phyloP scores from a whole-genome alignment of 768 basidiomycete genomes.

The Boletus sp. region DNA sequence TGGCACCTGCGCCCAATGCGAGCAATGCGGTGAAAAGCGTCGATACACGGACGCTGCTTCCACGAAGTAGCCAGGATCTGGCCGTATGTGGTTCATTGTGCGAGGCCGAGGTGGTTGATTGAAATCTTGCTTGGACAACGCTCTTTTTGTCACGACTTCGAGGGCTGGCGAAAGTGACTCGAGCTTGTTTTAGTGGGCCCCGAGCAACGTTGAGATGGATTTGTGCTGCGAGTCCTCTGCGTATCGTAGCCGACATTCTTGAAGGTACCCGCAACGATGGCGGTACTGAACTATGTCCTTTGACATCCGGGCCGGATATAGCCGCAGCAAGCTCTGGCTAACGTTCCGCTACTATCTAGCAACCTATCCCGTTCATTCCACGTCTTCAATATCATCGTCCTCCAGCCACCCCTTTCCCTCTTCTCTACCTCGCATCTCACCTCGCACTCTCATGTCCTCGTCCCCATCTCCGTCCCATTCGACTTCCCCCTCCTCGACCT shows the following conservation, averaged over 20 bases:
- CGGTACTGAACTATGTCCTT: too few relatives aligned
- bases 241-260: slow-evolving; percentile 5
- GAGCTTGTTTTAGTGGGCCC: not conserved
- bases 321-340: too few relatives aligned
- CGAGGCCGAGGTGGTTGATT: slow-evolving; percentile 12
- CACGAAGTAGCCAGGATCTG: slow-evolving; percentile 7
- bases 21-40: slow-evolving; percentile 39
- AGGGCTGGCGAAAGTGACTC: not conserved
- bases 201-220: not conserved
- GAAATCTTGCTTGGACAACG: slow-evolving; percentile 1
- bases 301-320: not conserved
- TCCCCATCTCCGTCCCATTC: slow-evolving; percentile 27
- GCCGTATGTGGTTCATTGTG: not conserved
- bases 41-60: slow-evolving; percentile 32
- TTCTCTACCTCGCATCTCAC: slow-evolving; percentile 24
- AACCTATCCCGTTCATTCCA: too few relatives aligned
- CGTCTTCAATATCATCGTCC: slow-evolving; percentile 56
- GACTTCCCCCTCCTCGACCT: slow-evolving; percentile 27
- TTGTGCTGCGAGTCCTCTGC: slow-evolving; percentile 2
- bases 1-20: slow-evolving; percentile 36
- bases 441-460: slow-evolving; percentile 30
- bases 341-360: too few relatives aligned
- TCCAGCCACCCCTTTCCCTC: slow-evolving; percentile 51
- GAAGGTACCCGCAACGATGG: not conserved
- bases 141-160: not conserved